Conservation (phyloP, 495 filamentous ascomycete genomes). For the Neurospora sp. region DNA sequence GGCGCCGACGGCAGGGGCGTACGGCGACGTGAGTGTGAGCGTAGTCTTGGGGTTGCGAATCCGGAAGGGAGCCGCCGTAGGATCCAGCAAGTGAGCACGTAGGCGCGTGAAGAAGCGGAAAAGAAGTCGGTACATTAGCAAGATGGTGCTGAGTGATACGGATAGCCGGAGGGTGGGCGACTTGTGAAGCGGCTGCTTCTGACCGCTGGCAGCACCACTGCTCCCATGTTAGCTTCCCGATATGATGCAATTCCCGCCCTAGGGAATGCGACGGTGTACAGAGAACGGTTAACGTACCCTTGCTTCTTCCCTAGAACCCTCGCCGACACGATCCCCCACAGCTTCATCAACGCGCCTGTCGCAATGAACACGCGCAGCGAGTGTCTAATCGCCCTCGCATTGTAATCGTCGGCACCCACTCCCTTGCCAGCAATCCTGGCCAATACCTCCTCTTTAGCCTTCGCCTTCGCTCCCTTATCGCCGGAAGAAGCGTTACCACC, state of each 20-base stretch:
- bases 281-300: constrained; percentile 23
- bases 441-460: constrained; percentile 10
- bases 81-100: constrained; percentile 63
- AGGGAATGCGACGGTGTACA: no score
- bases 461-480: constrained; percentile 5
- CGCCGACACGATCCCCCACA: constrained; percentile 50
- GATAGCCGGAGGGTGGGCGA: constrained; percentile 69
- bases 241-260: no score
- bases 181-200: constrained; percentile 48
- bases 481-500: not conserved
- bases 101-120: constrained; percentile 82
- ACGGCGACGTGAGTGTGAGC: constrained; percentile 62
- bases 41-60: constrained; percentile 70
- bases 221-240: not conserved
- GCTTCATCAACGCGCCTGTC: constrained; percentile 58
- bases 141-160: constrained; percentile 67
- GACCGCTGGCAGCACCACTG: not conserved
- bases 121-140: constrained; percentile 79
- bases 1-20: constrained; percentile 81
- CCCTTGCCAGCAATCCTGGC: not conserved
- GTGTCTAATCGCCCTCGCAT: constrained; percentile 66
- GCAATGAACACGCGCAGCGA: constrained; percentile 67
- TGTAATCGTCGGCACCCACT: constrained; percentile 53
- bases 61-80: constrained; percentile 65
- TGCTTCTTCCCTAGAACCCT: constrained; percentile 33